Conservation (phyloP, 2,329 filamentous ascomycete genomes). For the Dothideomycetes sp. region DNA sequence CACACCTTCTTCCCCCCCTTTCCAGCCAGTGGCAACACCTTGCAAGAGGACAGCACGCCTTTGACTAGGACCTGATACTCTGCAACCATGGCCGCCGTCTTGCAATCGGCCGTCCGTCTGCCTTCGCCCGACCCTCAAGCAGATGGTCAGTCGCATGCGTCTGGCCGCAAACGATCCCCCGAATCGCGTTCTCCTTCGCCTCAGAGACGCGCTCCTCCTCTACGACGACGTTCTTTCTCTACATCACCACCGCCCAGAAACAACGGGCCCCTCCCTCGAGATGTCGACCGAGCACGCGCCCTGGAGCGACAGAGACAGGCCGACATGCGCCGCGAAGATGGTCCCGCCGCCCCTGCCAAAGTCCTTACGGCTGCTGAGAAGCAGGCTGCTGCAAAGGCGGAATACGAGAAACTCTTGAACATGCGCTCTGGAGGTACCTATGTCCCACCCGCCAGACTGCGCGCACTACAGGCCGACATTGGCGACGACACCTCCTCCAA, state of each 20-base stretch:
- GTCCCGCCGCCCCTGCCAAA: slow-evolving; percentile 38
- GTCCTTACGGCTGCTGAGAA: slow-evolving; percentile 68
- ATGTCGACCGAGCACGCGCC: slow-evolving; percentile 39
- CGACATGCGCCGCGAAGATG: slow-evolving; percentile 26
- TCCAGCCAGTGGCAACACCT: too few species aligned
- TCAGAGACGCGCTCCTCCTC: slow-evolving; percentile 20
- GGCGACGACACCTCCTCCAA: slow-evolving; percentile 82
- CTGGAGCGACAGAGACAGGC: slow-evolving; percentile 42
- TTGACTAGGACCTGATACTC: background rate
- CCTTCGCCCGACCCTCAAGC: slow-evolving; percentile 9
- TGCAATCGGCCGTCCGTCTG: slow-evolving; percentile 10
- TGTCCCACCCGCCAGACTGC: slow-evolving; percentile 81
- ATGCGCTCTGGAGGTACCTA: slow-evolving; percentile 95
- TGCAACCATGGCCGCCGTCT: slow-evolving; percentile 8
- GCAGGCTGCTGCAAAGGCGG: slow-evolving; percentile 77
- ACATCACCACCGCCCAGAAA: slow-evolving; percentile 19
- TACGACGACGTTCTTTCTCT: slow-evolving; percentile 19
- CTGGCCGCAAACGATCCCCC: slow-evolving; percentile 20
- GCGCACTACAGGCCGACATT: slow-evolving; percentile 90
- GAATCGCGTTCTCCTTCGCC: slow-evolving; percentile 24
- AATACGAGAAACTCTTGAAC: slow-evolving; percentile 83
- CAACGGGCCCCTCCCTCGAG: slow-evolving; percentile 30
- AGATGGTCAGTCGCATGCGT: slow-evolving; percentile 6
- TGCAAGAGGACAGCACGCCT: background rate
- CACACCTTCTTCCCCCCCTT: too few species aligned